These are phyloP conservation scores for Myxozyma mucilagina DNA, from an alignment of 805 yeast species.

Conservation along the genomic window DNA sequence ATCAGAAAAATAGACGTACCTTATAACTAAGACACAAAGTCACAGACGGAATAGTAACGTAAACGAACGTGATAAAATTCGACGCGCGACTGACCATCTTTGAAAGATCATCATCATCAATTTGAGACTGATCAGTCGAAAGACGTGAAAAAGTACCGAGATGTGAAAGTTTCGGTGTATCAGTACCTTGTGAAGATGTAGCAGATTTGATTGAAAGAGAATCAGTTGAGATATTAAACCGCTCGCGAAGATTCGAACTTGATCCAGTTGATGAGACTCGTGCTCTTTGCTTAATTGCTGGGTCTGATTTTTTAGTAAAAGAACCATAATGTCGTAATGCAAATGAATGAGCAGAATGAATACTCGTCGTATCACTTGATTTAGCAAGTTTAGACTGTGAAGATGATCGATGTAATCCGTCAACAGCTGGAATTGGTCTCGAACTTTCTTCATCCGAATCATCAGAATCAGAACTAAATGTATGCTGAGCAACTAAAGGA, in stretches of 20 bases:
- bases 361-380: background rate
- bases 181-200: constrained; percentile 10
- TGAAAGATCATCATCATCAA: constrained; percentile 39
- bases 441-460: constrained; percentile 1
- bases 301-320: background rate
- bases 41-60: constrained; percentile 54
- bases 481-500: background rate
- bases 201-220: constrained; percentile 19
- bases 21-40: constrained; percentile 70
- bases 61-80: constrained; percentile 65
- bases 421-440: background rate
- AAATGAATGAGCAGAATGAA: background rate
- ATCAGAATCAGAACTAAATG: background rate
- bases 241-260: background rate
- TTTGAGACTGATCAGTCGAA: background rate
- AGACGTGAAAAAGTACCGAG: background rate
- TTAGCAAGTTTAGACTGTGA: background rate
- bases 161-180: background rate
- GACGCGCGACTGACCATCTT: constrained; percentile 78
- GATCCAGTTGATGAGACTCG: background rate
- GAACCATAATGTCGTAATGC: background rate
- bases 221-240: constrained; percentile 1
- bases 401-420: background rate
- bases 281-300: background rate
- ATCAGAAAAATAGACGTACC: constrained; percentile 30